Conservation (phyloP, 2,329 filamentous ascomycete genomes). For the Aureobasidium melanogenum region DNA sequence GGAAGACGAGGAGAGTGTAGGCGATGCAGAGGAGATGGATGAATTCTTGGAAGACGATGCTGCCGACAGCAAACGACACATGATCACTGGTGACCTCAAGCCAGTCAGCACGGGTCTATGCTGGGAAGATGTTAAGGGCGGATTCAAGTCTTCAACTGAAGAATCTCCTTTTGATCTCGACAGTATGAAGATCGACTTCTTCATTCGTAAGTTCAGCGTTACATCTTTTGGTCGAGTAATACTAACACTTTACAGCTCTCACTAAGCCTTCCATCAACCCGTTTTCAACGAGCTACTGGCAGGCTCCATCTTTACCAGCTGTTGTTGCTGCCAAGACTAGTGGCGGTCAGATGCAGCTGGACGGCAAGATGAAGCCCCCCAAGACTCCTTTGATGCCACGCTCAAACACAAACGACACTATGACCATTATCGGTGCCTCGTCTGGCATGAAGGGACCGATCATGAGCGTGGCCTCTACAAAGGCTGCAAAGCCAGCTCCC, state of each 20-base stretch:
- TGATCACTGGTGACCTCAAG: constrained; percentile 58
- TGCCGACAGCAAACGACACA: constrained; percentile 45
- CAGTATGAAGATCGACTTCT: constrained; percentile 36
- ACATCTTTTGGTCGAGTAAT: neutral
- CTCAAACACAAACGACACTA: constrained; percentile 22
- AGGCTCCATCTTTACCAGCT: constrained; percentile 16
- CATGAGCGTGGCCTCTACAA: constrained; percentile 22
- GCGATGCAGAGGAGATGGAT: constrained; percentile 78
- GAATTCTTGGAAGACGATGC: constrained; percentile 76
- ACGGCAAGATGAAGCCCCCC: constrained; percentile 30
- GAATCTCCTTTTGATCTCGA: constrained; percentile 22
- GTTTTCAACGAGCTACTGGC: constrained; percentile 77
- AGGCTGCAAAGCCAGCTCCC: constrained; percentile 28
- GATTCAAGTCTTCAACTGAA: neutral
- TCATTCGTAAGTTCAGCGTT: constrained; percentile 48
- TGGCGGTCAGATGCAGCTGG: constrained; percentile 1
- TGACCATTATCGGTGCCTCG: constrained; percentile 21
- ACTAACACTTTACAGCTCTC: constrained; percentile 26
- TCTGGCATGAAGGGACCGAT: constrained; percentile 27
- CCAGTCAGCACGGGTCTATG: constrained; percentile 73
- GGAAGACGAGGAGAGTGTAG: constrained; percentile 60
- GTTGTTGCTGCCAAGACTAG: constrained; percentile 9
- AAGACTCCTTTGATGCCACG: constrained; percentile 34
- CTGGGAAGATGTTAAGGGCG: constrained; percentile 56
- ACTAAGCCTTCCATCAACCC: constrained; percentile 63